Base-by-base conservation (phyloP, 257 asterid species). In the Gentiana dahurica region DNA sequence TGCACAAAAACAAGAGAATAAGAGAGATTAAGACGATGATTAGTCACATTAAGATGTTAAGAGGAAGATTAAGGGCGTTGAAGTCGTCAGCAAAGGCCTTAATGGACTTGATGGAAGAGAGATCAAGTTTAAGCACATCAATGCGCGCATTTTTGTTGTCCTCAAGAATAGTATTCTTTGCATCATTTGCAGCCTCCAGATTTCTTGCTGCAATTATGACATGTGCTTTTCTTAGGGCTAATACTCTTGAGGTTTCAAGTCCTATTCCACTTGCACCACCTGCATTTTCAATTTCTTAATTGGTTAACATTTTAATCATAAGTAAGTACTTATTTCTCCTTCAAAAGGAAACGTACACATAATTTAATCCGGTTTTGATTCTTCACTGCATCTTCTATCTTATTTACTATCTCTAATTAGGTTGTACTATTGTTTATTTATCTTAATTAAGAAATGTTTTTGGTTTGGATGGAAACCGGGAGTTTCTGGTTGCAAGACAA, bases 231-330 rank as follows among this genome's bases (percentile, higher is more conserved):
- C 94, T 78, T 8, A 72, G 68, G 1, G 95, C 89, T 55, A 92
- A 53, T 37, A 88, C 91, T 71, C 95, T 74, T 57, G 83, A 81
- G 3, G 97, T 85, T 71, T 92, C 97, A 55, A 83, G 52, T 6
- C 99, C 95, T 35, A 92, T 83, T 50, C 99, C 99, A 62, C 85
- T 79, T 53, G 94, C 95, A 49, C 91, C 98, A 8, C 97, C 98
- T 91, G 68, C 67, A 64, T 8, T 24, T 24, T 24, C 24, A 24
- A 24, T 24, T 0, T 24, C 0, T 24, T 24, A 24, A 24, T 24
- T 24, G 24, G 24, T 24, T 24, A 24, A 24, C 24, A 24, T 24
- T 24, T 24, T 24, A 24, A 24, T 24, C 24, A 24, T 1, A 24
- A 24, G 24, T 24, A 24, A 24, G 24, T 24, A 24, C 24, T 24